These are phyloP conservation scores for Obelidium mucronatum DNA, from an alignment of 192 early-diverging fungal species.

Conservation along the genomic window DNA sequence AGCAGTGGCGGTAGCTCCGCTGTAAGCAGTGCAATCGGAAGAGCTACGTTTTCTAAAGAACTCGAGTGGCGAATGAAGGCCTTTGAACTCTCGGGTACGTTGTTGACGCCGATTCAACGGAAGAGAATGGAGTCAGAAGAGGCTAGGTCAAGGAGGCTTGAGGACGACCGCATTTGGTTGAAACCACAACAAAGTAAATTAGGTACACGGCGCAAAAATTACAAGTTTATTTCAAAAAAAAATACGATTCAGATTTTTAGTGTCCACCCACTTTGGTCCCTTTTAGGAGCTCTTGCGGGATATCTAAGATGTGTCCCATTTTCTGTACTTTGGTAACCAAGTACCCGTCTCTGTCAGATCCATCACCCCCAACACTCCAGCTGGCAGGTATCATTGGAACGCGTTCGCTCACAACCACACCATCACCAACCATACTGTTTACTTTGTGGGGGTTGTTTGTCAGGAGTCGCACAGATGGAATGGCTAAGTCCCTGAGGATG, in stretches of 20 bases:
- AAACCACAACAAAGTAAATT: too few relatives aligned
- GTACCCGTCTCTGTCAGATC: constrained; percentile 80
- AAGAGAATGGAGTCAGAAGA: not conserved
- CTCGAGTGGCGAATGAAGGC: not conserved
- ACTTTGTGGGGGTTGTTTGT: constrained; percentile 99
- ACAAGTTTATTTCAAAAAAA: too few relatives aligned
- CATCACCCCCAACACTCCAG: constrained; percentile 62
- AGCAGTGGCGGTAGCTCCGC: not conserved
- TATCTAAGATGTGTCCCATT: constrained; percentile 90
- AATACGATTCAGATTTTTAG: not conserved
- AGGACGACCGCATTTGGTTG: not conserved
- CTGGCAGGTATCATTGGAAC: constrained; percentile 90
- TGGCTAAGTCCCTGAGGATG: constrained; percentile 84
- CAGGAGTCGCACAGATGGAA: constrained; percentile 77
- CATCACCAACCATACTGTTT: constrained; percentile 71
- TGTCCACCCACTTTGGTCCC: not conserved
- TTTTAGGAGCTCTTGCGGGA: constrained; percentile 44
- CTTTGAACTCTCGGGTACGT: not conserved
- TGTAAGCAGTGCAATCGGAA: not conserved
- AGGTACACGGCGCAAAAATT: too few relatives aligned
- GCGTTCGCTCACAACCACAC: constrained; percentile 80
- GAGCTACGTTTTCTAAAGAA: not conserved
- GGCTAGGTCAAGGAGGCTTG: not conserved
- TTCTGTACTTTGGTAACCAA: constrained; percentile 86
- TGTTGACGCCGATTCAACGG: not conserved